Conservation (phyloP, 345 rosid species). For the Populus euphratica region DNA sequence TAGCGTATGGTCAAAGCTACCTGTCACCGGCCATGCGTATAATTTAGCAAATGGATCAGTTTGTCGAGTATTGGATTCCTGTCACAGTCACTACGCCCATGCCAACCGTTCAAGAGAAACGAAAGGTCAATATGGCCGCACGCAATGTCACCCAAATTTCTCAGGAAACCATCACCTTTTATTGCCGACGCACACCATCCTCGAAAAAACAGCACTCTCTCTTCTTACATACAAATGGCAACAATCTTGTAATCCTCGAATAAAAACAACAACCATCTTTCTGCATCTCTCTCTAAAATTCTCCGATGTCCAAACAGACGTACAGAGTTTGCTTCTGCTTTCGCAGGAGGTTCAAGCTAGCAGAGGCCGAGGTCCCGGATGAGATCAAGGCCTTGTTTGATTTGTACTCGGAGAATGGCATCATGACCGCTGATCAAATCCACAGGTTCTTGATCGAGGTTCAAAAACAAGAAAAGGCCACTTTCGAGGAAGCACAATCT, state of each 20-base stretch:
- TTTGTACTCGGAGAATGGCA: slow-evolving; percentile 42
- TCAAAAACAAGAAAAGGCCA: slow-evolving; percentile 43
- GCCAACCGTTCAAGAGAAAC: background rate
- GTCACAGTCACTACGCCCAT: background rate
- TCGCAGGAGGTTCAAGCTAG: slow-evolving; percentile 71
- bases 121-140: background rate
- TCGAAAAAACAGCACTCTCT: background rate
- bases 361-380: slow-evolving; percentile 66
- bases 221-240: background rate
- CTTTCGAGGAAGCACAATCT: slow-evolving; percentile 52
- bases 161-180: background rate
- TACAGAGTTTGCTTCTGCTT: slow-evolving; percentile 75
- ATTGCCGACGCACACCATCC: background rate
- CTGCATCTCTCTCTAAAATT: background rate
- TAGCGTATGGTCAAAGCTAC: background rate
- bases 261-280: background rate
- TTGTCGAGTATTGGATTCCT: background rate
- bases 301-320: slow-evolving; percentile 61
- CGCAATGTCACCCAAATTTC: background rate
- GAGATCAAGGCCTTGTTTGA: slow-evolving; percentile 56
- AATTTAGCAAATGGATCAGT: background rate
- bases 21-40: background rate
- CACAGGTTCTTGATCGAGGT: slow-evolving; percentile 51
- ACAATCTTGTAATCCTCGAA: background rate
- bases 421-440: slow-evolving; percentile 50